These are phyloP conservation scores for Aspergillus melleus DNA, from an alignment of 2,329 filamentous ascomycete species.

Conservation along the genomic window DNA sequence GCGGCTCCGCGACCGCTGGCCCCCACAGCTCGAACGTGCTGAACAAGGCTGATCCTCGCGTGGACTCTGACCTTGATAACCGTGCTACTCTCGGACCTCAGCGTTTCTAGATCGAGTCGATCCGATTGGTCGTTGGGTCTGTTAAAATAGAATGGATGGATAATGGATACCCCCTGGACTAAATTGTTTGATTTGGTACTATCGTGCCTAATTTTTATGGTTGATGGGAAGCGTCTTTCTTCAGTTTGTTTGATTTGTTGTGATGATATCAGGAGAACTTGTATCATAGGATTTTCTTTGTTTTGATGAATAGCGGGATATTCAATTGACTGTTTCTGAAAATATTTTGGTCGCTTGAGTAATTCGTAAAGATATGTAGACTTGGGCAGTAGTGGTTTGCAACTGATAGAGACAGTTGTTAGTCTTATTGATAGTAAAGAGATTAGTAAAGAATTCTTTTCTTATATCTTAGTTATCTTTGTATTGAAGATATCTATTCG, in stretches of 20 bases:
- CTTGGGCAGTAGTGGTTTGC: no score
- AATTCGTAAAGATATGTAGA: no score
- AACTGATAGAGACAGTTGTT: neutral
- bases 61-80: slow-evolving; percentile 49
- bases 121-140: neutral
- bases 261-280: neutral
- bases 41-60: slow-evolving; percentile 57
- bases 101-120: neutral
- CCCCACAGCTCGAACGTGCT: slow-evolving; percentile 46
- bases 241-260: neutral
- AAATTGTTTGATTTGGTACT: neutral
- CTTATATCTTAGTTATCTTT: no score
- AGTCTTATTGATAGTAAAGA: no score
- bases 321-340: neutral
- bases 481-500: no score
- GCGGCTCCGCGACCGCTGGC: slow-evolving; percentile 24
- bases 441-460: no score
- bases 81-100: neutral
- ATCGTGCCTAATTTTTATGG: neutral
- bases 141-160: neutral
- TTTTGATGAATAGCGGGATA: neutral
- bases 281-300: neutral
- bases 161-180: neutral
- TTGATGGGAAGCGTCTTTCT: neutral
- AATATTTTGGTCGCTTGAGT: neutral